Conservation (phyloP, 2,329 filamentous ascomycete genomes). For the Talaromyces marneffei region DNA sequence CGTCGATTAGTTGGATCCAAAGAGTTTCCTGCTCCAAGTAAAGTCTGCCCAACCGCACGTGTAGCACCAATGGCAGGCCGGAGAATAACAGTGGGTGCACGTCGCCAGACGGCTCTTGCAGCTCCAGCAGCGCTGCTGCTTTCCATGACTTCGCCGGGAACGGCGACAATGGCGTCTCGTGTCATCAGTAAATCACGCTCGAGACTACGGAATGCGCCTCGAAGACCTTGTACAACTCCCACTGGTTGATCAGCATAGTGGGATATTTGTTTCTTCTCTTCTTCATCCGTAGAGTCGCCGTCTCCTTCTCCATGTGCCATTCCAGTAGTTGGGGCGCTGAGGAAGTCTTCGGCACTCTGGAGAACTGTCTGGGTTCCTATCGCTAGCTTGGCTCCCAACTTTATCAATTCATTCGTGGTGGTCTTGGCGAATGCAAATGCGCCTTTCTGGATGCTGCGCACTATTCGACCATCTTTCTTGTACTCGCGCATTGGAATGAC, state of each 20-base stretch:
- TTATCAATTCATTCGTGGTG: constrained; percentile 89
- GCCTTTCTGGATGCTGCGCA: constrained; percentile 88
- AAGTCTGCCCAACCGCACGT: constrained; percentile 79
- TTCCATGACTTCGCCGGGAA: constrained; percentile 86
- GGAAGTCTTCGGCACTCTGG: constrained; percentile 77
- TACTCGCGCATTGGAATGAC: constrained; percentile 90
- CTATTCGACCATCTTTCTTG: constrained; percentile 83
- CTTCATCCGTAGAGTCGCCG: constrained; percentile 54
- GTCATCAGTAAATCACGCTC: constrained; percentile 82
- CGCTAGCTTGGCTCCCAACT: constrained; percentile 86
- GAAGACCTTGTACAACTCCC: constrained; percentile 77
- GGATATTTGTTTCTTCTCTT: constrained; percentile 73
- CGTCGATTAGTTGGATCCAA: constrained; percentile 77
- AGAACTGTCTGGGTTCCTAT: constrained; percentile 93
- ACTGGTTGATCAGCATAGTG: constrained; percentile 92
- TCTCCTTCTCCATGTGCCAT: constrained; percentile 39
- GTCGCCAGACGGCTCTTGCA: constrained; percentile 68
- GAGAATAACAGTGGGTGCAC: constrained; percentile 89
- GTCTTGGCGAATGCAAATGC: constrained; percentile 85
- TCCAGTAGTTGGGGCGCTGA: constrained; percentile 37
- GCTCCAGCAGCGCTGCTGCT: constrained; percentile 74
- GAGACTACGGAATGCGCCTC: constrained; percentile 74
- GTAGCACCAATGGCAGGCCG: constrained; percentile 84
- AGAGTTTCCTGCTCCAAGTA: constrained; percentile 87
- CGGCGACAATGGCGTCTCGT: constrained; percentile 85